Percentiles rank a stretch among this genome's conserved stretches.
These are phyloP conservation scores for Pseudogymnoascus destructans DNA, from an alignment of 2,329 filamentous ascomycete genomes.

Conservation along the genomic window DNA sequence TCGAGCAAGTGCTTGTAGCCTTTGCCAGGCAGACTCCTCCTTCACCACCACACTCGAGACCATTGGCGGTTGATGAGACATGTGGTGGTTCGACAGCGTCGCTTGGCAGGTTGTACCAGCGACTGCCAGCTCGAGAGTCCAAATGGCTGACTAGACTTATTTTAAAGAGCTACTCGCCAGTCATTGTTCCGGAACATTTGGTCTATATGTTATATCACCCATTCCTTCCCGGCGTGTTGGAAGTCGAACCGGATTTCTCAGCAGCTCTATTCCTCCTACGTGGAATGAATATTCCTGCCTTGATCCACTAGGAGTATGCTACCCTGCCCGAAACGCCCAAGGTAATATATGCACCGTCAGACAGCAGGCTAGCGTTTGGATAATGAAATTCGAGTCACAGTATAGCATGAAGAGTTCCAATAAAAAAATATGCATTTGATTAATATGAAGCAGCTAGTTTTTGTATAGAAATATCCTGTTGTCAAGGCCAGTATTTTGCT, in stretches of 20 bases:
- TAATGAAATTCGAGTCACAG: too few species aligned
- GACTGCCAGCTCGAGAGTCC: slow-evolving; percentile 52
- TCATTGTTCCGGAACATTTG: slow-evolving; percentile 43
- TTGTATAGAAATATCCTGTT: background rate
- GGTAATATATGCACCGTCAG: background rate
- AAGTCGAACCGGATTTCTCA: background rate
- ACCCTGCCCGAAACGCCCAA: background rate
- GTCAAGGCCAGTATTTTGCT: background rate
- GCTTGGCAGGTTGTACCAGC: slow-evolving; percentile 44
- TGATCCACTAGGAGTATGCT: background rate
- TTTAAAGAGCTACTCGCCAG: slow-evolving; percentile 60
- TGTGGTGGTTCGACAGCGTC: slow-evolving; percentile 26
- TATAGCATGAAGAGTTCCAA: background rate
- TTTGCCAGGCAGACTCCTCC: slow-evolving; percentile 56
- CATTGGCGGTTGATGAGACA: background rate
- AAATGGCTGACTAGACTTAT: slow-evolving; percentile 82
- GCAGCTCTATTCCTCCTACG: background rate
- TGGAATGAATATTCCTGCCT: slow-evolving; percentile 2
- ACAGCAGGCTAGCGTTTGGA: too few species aligned
- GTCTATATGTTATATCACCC: slow-evolving; percentile 3
- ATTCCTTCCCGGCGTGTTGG: background rate
- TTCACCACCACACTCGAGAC: slow-evolving; percentile 37
- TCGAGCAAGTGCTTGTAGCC: slow-evolving; percentile 51
- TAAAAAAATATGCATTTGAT: background rate
- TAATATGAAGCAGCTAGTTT: background rate